Evolutionary conservation across 1,284 basidiomycete genomes (phyloP), one percentile per base, ranked within the genome.

Genomic region (Cutaneotrichosporon sp.): DNA sequence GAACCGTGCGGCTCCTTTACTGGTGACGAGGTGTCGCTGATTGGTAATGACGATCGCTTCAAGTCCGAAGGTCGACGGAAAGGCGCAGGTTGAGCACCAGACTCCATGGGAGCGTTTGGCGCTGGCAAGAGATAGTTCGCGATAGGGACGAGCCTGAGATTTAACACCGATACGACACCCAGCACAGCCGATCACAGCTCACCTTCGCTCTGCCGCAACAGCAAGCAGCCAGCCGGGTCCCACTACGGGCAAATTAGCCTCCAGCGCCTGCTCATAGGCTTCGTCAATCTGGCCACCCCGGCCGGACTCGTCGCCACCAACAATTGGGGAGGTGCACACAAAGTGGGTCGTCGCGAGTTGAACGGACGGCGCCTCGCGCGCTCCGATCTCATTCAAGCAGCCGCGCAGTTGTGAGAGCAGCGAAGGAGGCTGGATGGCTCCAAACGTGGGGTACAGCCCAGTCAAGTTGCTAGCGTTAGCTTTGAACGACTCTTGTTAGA

Each of bases 331-430:
- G 3, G 90, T 93, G 68, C 91, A 94, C 32, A 96, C 90, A 63
- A 94, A 96, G 72, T 97, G 92, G 0, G 91, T 94, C 5, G 92
- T 96, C 66, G 96, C 92, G 53, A 97, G 92, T 75, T 93, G 89
- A 24, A 99, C 92, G 62, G 85, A 86, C 60, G 93, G 87, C 61
- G 85, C 88, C 84, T 86, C 90, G 59, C 86, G 86, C 0, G 88
- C 92, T 20, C 80, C 81, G 84, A 97, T 93, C 61, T 88, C 84
- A 39, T 79, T 68, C 46, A 97, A 72, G 9, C 88, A 88, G 49
- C 81, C 70, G 69, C 88, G 89, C 35, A 85, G 82, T 55, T 90
- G 84, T 64, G 87, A 85, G 47, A 92, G 77, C 52, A 91, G 70
- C 0, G 83, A 79, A 2, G 80, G 74, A 59, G 93, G 90, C 54